These are phyloP conservation scores for Umbelopsis isabellina DNA, from an alignment of 192 early-diverging fungal genomes.

Conservation along the genomic window DNA sequence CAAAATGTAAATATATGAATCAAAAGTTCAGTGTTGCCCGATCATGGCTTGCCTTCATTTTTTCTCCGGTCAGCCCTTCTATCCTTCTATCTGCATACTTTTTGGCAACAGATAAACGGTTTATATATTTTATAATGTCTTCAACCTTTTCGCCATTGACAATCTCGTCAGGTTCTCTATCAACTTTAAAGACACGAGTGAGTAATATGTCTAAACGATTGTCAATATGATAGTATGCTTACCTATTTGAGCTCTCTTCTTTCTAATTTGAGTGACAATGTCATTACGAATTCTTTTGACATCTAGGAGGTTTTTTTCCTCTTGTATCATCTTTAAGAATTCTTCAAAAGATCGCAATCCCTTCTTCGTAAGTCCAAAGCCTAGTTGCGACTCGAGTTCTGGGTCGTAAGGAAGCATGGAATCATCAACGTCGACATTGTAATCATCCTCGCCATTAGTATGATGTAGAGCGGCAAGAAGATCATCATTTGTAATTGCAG, in stretches of 20 bases:
- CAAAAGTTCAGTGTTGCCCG: background rate
- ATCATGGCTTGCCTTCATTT: slow-evolving; percentile 43
- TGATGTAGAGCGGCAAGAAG: background rate
- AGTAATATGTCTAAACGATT: background rate
- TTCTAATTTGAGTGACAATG: slow-evolving; percentile 75
- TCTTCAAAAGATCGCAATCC: slow-evolving; percentile 64
- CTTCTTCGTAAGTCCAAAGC: slow-evolving; percentile 22
- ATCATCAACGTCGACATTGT: background rate
- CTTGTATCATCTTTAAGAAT: slow-evolving; percentile 73
- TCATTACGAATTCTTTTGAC: slow-evolving; percentile 69
- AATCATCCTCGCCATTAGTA: background rate
- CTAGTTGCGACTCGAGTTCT: slow-evolving; percentile 15
- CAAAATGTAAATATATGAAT: background rate
- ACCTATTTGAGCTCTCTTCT: slow-evolving; percentile 61
- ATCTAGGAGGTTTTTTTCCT: slow-evolving; percentile 63
- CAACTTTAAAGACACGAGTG: slow-evolving; percentile 44
- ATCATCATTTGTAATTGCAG: slow-evolving; percentile 3
- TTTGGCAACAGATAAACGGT: slow-evolving; percentile 72
- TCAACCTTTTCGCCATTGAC: slow-evolving; percentile 80
- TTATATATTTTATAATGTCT: slow-evolving; percentile 75
- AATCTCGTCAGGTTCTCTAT: slow-evolving; percentile 70
- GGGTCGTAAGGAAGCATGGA: slow-evolving; percentile 17
- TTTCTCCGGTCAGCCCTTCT: slow-evolving; percentile 51
- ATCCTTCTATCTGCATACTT: slow-evolving; percentile 77
- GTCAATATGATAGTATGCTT: background rate